Base-by-base conservation (phyloP, 1,284 basidiomycete genomes). In the Ustilago shanxiensis region DNA sequence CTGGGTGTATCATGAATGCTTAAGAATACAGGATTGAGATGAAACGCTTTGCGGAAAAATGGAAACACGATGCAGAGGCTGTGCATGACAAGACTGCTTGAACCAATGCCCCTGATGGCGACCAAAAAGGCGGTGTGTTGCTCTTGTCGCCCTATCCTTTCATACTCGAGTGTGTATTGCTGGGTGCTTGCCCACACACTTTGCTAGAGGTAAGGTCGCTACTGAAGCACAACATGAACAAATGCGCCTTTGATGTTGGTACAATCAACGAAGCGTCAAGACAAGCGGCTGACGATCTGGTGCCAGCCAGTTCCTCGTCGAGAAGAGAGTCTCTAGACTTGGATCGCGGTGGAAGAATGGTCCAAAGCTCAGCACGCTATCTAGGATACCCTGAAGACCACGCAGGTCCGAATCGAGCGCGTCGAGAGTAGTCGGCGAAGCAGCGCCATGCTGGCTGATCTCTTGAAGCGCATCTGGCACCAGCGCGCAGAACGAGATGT, bases 391-490 rank as follows among this genome's bases (percentile, higher is more conserved):
- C 50, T 76, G 73, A 49, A 76, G n/a, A 18, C 68, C 68, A 20
- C 39, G 57, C 28, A 76, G 68, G 35, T 56, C 29, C 2, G 68
- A 60, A 41, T 76, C 73, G 58, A 76, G 68, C 20, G 65, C 60
- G 52, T 76, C 73, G 3, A 76, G 68, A 6, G 65, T 68, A 35
- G 60, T 31, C 4, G 65, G 33, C 11, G 73, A 76, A 0, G 68
- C 73, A 29, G 60, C 57, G 13, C 73, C 68, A 22, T 68, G 56
- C 61, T 76, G 68, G 55, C 68, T 71, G 55, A 68, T 68, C 52
- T 76, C 68, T 56, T 67, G 65, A 24, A 76, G 59, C 37, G 73
- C 73, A 44, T 76, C 73, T 31, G 73, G 73, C 3, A 76, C 73
- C 6, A 76, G 62, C 3, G 73, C 73, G 37, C 73, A 76, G 51